Evolutionary conservation across 2,329 filamentous ascomycete species (phyloP), one percentile per base, ranked within the genome.

Genomic region (Claviceps paspali): DNA sequence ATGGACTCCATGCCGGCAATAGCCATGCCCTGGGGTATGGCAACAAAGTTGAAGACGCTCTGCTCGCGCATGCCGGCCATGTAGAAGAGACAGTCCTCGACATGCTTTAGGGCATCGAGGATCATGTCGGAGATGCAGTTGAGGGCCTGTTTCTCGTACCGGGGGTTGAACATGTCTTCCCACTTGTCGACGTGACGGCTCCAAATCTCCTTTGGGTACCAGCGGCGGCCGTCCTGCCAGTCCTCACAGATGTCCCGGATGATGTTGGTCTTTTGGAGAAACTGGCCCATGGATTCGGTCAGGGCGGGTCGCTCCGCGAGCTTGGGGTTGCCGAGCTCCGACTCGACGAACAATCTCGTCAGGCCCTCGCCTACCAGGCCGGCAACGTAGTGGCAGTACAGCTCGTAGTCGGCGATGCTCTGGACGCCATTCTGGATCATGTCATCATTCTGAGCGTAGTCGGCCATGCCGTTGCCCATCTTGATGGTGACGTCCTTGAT

Each of bases 381-480:
- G n/a, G 91, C 91, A 22, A 98, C 91, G 54, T 96, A 96, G 60
- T 93, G 86, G 63, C 91, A 98, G 67, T 98, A 98, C 38, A 87
- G 65, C 63, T 98, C 87, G 59, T 96, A 98, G 49, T 96, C 87
- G 36, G 79, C 70, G 48, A 93, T 63, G 0, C 82, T 88, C 53
- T 85, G 70, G 41, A 96, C 79, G 33, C 85, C 85, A 41, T 85
- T 76, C 46, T 73, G 65, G 49, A 86, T 84, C 59, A 82, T 72
- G 49, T 91, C 83, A 11, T 83, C 79, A 50, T 92, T 91, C 47
- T 82, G 68, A 29, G 75, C 82, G 56, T 93, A 98, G 61, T 98
- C 88, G 21, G 91, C 91, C 91, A 98, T 98, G 48, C 91, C 91
- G 52, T 96, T 87, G 45, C 87, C 88, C 91, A 98, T 98, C 63